Percentiles rank a stretch among this genome's conserved stretches.
These are phyloP conservation scores for Collybia sp. DNA, from an alignment of 768 basidiomycete species.

Conservation along the genomic window DNA sequence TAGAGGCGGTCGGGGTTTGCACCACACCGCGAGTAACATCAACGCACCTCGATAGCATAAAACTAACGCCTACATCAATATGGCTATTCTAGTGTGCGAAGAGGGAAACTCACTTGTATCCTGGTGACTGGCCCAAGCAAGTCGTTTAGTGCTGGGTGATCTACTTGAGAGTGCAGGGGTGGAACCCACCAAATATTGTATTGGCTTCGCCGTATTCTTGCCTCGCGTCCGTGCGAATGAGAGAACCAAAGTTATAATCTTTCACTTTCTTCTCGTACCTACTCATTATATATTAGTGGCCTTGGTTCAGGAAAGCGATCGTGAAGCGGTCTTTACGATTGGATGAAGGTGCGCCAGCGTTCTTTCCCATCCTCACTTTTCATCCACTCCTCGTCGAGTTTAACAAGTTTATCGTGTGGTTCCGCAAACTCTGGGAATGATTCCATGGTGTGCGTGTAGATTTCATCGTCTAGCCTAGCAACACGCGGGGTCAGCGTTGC, in stretches of 20 bases:
- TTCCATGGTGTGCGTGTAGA: constrained; percentile 69
- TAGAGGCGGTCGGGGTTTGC: constrained; percentile 19
- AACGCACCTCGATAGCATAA: constrained; percentile 80
- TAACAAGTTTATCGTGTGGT: constrained; percentile 40
- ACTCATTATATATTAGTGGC: constrained; percentile 1
- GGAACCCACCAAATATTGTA: constrained; percentile 81
- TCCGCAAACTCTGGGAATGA: constrained; percentile 78
- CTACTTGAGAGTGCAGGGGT: not conserved
- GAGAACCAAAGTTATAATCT: constrained; percentile 95
- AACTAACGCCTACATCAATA: constrained; percentile 44
- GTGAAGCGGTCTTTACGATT: constrained; percentile 36
- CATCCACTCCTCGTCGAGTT: constrained; percentile 88
- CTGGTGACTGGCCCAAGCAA: constrained; percentile 45
- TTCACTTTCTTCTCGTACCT: constrained; percentile 89
- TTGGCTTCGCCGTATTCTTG: constrained; percentile 88
- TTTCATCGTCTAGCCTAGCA: constrained; percentile 82
- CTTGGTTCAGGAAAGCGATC: not conserved
- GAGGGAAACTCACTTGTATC: constrained; percentile 49
- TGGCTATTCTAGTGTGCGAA: constrained; percentile 1
- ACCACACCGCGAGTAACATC: not conserved
- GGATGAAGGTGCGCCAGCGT: constrained; percentile 87
- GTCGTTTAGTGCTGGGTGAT: not conserved
- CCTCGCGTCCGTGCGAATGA: constrained; percentile 77
- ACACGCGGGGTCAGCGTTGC: not conserved
- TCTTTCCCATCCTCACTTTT: constrained; percentile 87